A percentile compares a stretch with the other conserved stretches of the same genome.
phyloP scores from a whole-genome alignment of 2,329 filamentous ascomycete species.

The Xylaria arbuscula region DNA sequence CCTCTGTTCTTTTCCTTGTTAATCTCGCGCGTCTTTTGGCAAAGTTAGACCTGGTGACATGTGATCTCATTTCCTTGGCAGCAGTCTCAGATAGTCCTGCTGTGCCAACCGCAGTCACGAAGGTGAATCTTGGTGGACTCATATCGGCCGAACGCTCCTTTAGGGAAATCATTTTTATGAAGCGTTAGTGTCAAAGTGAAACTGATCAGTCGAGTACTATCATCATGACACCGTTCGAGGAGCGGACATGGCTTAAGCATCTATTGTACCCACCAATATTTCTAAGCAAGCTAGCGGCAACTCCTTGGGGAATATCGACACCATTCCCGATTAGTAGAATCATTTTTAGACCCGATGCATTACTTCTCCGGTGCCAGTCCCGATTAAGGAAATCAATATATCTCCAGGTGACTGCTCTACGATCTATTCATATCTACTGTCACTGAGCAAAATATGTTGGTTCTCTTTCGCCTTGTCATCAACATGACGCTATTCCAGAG shows the following conservation, averaged over 20 bases:
- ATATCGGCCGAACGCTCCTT: constrained; percentile 31
- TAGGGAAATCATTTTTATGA: constrained; percentile 35
- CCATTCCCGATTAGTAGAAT: constrained; percentile 26
- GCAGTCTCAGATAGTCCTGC: constrained; percentile 33
- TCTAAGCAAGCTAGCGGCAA: constrained; percentile 16
- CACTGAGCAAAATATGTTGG: not conserved
- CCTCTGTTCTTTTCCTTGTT: not conserved
- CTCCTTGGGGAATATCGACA: too few relatives aligned
- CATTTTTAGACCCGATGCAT: constrained; percentile 3
- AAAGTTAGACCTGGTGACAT: constrained; percentile 41
- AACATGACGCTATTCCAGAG: not conserved
- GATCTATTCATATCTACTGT: not conserved
- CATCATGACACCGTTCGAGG: not conserved
- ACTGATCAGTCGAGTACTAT: not conserved
- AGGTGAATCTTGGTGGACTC: constrained; percentile 35
- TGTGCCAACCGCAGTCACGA: constrained; percentile 38
- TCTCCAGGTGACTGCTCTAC: not conserved
- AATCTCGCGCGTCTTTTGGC: constrained; percentile 38
- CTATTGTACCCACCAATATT: not conserved
- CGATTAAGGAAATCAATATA: constrained; percentile 19
- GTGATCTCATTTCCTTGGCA: constrained; percentile 38
- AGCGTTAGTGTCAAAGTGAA: not conserved
- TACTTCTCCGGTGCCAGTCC: not conserved
- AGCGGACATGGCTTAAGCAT: not conserved
- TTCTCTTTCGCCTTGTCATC: not conserved